Base-by-base conservation (phyloP, 495 filamentous ascomycete genomes). In the Penicillium pulvis region DNA sequence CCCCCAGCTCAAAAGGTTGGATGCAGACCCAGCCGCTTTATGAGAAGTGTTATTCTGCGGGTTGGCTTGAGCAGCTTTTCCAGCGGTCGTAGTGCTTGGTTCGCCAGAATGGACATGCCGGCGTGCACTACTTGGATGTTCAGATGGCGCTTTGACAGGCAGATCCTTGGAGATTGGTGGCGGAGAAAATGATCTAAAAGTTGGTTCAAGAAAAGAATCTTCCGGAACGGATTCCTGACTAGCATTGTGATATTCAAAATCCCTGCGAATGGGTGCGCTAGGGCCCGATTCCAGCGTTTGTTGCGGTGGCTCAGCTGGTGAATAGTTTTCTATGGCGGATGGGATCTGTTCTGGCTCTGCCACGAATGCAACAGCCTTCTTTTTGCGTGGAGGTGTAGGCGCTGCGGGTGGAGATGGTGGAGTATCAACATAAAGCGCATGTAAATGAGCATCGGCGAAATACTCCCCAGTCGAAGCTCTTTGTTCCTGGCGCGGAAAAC, bases 41-140 rank as follows among this genome's bases (percentile, higher is more conserved):
- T 71, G 59, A 26, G 66, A 71, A 17, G 58, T 61, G 20, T 60
- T 60, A 26, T 55, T 56, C n/a, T 64, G 60, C n/a, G 70, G 58
- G 41, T 57, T 53, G 23, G 52, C 58, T 33, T 66, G 70, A 9
- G 45, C 62, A 30, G 56, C 6, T 53, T 57, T 68, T 8, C 79
- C 80, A 3, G 45, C 53, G 14, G 69, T 58, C 47, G 62, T 73
- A 1, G 65, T 67, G 8, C 77, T 80, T 41, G 79, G 77, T 48
- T 82, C 80, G 7, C 76, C 77, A 1, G 81, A 79, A 57, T 75
- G 81, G 42, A 74, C 72, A 68, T 84, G 78, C 80, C 78, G 80
- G 59, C 69, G 67, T 5, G 77, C 76, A 17, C 39, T 16, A 17
- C 39, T 41, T 47, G 57, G 42, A 45, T 64, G 14, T 19, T 41